Percentiles rank a stretch among this genome's conserved stretches.
Evolutionary conservation across 2,329 filamentous ascomycete genomes (phyloP).

Genomic region (Aspergillus ochraceoroseus): DNA sequence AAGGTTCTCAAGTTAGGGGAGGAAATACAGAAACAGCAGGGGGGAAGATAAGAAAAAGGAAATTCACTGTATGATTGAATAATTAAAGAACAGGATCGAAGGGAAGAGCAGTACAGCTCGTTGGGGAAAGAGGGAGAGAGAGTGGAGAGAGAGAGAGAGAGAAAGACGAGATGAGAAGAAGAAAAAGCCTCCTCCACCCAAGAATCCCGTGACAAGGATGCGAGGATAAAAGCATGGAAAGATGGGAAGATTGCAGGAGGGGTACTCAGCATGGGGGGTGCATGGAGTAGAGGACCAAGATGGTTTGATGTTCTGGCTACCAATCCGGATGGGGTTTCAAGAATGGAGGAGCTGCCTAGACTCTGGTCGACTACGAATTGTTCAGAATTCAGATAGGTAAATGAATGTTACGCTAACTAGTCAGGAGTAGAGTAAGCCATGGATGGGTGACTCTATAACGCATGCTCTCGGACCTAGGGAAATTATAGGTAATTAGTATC

Average conservation of each 20-base stretch:
- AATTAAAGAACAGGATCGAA: no score
- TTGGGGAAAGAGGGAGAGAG: neutral
- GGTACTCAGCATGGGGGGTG: slow-evolving; percentile 9
- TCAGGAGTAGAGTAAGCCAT: no score
- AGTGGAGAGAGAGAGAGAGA: neutral
- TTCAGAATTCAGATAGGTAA: neutral
- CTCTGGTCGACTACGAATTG: slow-evolving; percentile 4
- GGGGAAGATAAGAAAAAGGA: no score
- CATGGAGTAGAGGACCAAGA: slow-evolving; percentile 4
- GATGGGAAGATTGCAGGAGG: slow-evolving; percentile 2
- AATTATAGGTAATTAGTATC: no score
- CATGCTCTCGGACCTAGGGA: no score
- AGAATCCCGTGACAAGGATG: slow-evolving; percentile 16
- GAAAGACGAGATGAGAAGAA: slow-evolving; percentile 1
- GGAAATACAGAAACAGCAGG: no score
- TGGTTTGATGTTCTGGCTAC: slow-evolving; percentile 9
- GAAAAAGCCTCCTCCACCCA: no score
- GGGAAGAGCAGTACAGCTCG: no score
- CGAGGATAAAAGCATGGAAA: slow-evolving; percentile 18
- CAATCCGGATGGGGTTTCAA: slow-evolving; percentile 1
- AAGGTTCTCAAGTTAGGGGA: no score
- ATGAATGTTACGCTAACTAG: no score
- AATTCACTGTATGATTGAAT: no score
- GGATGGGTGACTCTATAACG: no score
- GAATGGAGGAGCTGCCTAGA: slow-evolving; percentile 11